Evolutionary conservation across 1,284 basidiomycete species (phyloP), one percentile per base, ranked within the genome.

Genomic region (Pascua sp.): DNA sequence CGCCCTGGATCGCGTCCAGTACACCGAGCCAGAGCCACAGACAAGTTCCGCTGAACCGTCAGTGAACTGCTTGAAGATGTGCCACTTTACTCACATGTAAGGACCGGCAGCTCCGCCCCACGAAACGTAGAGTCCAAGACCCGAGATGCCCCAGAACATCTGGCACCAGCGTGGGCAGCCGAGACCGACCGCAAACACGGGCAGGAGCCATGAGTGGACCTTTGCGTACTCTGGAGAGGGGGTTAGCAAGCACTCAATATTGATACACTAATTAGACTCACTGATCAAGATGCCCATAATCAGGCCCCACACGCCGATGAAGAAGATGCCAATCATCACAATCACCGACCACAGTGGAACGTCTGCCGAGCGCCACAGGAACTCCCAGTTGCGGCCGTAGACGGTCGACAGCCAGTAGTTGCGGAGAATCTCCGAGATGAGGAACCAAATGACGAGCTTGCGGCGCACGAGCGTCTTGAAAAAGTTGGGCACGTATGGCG

Each of bases 21-120:
- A 95, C 91, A 70, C 91, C 91, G 12, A 95, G 83, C 91, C 91
- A 95, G 42, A 95, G 81, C 91, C 91, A 95, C 39, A 94, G 78
- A 38, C 86, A 88, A 38, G 90, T 83, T 50, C 89, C 88, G 51
- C 71, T 73, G 47, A 0, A 16, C 7, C 45, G 47, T 62, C 60
- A 62, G 55, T 38, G 24, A 32, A 24, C 15, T 18, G 24, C n/a
- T 16, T 17, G 36, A 32, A 12, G 42, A 46, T 2, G 17, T 4
- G 13, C 9, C 24, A 36, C 13, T 17, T 12, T 7, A 68, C 70
- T 67, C 54, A 69, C 59, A 94, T 84, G 74, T 92, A 94, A 17
- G 91, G 90, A 16, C 91, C 91, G 9, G 82, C 84, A 11, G 69
- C 71, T 13, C 91, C 90, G 10, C 87, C 91, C 91, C 91, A 95